Evolutionary conservation across 441 rosid species (phyloP).

Genomic region (Erysimum cheiri): DNA sequence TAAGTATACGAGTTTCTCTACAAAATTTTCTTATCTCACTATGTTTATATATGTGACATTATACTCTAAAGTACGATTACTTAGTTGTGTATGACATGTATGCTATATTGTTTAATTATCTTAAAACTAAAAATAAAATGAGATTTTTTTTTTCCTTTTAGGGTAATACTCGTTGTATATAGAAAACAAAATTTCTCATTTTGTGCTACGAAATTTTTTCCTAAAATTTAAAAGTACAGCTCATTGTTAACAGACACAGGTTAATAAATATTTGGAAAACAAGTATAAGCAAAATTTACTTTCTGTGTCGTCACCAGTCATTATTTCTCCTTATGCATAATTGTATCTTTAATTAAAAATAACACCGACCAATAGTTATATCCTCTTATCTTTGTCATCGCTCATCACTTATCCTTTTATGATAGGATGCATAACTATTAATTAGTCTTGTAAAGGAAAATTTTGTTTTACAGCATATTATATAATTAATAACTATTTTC

Average conservation of each 20-base stretch:
- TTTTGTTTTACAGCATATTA: neutral
- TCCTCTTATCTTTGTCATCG: neutral
- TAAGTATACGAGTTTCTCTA: neutral
- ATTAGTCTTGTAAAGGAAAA: neutral
- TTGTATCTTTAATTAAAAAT: neutral
- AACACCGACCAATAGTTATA: neutral
- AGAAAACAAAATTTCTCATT: neutral
- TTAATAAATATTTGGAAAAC: neutral
- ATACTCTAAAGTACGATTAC: neutral
- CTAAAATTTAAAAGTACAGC: conserved; percentile 1
- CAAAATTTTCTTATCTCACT: neutral
- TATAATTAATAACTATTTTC: neutral
- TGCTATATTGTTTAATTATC: neutral
- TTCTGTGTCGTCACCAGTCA: neutral
- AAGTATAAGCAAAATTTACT: neutral
- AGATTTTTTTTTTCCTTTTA: neutral
- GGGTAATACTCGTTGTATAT: neutral
- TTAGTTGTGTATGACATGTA: neutral
- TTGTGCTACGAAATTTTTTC: neutral
- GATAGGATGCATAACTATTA: neutral
- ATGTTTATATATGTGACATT: neutral
- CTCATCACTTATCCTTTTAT: neutral
- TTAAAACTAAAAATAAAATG: neutral
- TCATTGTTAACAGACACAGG: neutral
- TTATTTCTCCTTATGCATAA: neutral